These are phyloP conservation scores for Lactarius sanguifluus DNA, from an alignment of 768 basidiomycete species.

Conservation along the genomic window DNA sequence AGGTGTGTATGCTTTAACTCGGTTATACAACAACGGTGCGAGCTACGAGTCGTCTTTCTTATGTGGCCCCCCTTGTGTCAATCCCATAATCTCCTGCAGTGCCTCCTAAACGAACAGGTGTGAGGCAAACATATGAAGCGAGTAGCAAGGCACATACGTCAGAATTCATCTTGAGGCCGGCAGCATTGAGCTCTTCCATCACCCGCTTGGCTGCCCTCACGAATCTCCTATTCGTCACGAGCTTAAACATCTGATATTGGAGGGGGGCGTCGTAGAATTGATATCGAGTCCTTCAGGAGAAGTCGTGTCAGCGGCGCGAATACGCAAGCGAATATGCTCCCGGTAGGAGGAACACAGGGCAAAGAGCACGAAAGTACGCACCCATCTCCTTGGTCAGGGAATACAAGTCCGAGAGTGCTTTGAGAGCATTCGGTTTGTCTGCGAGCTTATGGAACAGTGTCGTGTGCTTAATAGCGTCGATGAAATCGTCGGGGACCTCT, in stretches of 20 bases:
- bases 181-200: conserved; percentile 51
- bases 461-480: conserved; percentile 47
- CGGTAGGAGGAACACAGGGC: neutral
- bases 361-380: conserved; percentile 24
- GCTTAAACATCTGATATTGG: conserved; percentile 54
- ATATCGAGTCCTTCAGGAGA: conserved; percentile 48
- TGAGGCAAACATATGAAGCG: neutral
- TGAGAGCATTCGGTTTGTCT: conserved; percentile 50
- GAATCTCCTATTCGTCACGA: conserved; percentile 55
- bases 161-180: conserved; percentile 57
- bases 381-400: conserved; percentile 51
- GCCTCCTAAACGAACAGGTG: conserved; percentile 42
- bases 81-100: conserved; percentile 44
- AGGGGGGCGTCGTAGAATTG: conserved; percentile 44
- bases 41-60: conserved; percentile 21
- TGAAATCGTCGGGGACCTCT: conserved; percentile 38
- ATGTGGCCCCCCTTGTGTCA: conserved; percentile 31
- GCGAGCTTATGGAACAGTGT: conserved; percentile 48
- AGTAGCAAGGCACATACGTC: conserved; percentile 44
- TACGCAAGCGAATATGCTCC: neutral
- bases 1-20: neutral
- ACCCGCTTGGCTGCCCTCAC: conserved; percentile 47
- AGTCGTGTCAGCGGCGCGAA: neutral
- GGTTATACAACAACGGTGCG: neutral
- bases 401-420: conserved; percentile 48